Evolutionary conservation across 306 rosid species (phyloP).

Genomic region (Parietaria judaica): DNA sequence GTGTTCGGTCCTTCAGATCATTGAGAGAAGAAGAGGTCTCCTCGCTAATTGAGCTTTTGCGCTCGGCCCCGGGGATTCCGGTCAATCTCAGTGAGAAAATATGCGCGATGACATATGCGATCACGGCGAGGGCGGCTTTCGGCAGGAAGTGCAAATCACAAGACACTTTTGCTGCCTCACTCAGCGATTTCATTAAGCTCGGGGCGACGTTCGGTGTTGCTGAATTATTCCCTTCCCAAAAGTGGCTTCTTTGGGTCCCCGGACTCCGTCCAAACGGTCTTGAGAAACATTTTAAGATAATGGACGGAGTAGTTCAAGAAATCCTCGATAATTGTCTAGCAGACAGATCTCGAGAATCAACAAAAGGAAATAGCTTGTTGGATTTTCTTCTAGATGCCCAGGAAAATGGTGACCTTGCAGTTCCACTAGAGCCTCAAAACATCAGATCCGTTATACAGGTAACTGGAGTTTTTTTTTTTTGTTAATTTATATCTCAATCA

Average conservation of each 20-base stretch:
- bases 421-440: too few species aligned
- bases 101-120: not conserved
- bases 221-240: too few species aligned
- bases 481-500: too few species aligned
- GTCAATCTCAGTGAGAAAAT: constrained; percentile 4
- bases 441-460: too few species aligned
- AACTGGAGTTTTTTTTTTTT: too few species aligned
- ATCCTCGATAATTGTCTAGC: not conserved
- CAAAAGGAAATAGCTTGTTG: too few species aligned
- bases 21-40: constrained; percentile 14
- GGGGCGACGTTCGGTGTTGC: constrained; percentile 13
- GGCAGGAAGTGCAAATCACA: constrained; percentile 7
- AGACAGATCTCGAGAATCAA: not conserved
- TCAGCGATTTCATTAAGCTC: not conserved
- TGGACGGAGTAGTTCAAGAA: constrained; percentile 6
- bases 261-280: not conserved
- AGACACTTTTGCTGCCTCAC: constrained; percentile 8
- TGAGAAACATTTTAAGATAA: not conserved
- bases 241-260: not conserved
- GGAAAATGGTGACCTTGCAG: too few species aligned
- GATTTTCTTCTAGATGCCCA: too few species aligned
- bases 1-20: constrained; percentile 13
- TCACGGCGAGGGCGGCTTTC: not conserved
- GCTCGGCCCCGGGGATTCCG: not conserved
- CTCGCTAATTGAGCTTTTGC: not conserved